phyloP scores from a whole-genome alignment of 2,329 filamentous ascomycete species.

The Fusarium citri region DNA sequence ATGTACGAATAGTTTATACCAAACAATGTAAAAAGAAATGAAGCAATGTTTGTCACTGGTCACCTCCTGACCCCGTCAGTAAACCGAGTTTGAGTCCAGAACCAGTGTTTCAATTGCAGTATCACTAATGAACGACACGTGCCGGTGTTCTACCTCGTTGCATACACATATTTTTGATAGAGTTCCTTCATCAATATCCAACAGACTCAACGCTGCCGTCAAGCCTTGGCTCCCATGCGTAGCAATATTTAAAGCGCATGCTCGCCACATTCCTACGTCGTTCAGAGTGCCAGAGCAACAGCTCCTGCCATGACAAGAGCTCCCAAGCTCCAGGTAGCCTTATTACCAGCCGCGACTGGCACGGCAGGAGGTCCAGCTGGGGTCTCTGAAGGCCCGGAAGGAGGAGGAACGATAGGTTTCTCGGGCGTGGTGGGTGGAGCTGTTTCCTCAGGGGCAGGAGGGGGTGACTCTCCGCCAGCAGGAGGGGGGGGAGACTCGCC shows the following conservation, averaged over 20 bases:
- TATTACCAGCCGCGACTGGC: slow-evolving; percentile 54
- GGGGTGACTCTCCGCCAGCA: not conserved
- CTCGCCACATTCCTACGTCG: not conserved
- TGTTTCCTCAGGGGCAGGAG: not conserved
- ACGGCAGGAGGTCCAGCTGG: slow-evolving; percentile 30
- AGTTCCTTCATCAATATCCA: not conserved
- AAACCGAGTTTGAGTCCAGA: not conserved
- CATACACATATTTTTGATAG: not conserved
- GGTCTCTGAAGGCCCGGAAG: slow-evolving; percentile 10
- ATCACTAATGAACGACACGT: not conserved
- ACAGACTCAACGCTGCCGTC: not conserved
- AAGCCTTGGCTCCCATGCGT: not conserved
- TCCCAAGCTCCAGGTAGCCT: slow-evolving; percentile 51
- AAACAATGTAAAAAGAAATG: not conserved
- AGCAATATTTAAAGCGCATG: not conserved
- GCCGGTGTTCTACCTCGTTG: not conserved
- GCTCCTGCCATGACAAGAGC: slow-evolving; percentile 55
- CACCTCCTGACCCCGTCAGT: not conserved
- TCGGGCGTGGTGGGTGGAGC: not conserved
- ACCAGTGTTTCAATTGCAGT: not conserved
- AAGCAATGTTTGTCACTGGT: not conserved
- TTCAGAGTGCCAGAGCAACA: slow-evolving; percentile 54
- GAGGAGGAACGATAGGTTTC: not conserved
- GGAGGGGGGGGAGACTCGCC: not conserved
- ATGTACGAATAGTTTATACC: not conserved